Percentiles rank a stretch among this genome's conserved stretches.
Conservation (phyloP, 1,139 yeast species). For the Candida mesenterica region DNA sequence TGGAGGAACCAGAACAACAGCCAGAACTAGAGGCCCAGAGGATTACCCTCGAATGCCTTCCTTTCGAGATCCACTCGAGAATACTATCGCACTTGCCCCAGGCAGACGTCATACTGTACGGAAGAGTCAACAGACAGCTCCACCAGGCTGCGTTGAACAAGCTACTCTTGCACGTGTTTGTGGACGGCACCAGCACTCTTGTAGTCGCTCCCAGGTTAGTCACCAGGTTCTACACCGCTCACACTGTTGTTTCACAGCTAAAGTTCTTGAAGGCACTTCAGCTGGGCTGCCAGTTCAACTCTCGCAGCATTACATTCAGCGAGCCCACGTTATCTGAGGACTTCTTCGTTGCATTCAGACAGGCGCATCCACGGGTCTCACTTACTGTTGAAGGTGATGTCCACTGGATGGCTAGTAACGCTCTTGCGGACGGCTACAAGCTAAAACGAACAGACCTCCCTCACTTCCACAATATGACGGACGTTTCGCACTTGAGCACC, state of each 20-base stretch:
- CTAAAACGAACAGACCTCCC: not conserved
- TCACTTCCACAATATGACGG: not conserved
- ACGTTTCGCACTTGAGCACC: not conserved
- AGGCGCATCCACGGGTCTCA: not conserved
- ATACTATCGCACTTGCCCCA: not conserved
- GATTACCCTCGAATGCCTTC: not conserved
- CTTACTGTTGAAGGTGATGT: constrained; percentile 1
- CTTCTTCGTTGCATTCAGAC: not conserved
- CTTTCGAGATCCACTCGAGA: not conserved
- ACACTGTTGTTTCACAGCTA: not conserved
- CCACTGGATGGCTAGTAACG: not conserved
- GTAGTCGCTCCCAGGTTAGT: not conserved
- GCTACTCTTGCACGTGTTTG: not conserved
- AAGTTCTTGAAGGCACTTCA: not conserved
- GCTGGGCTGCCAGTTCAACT: not conserved
- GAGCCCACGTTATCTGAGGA: not conserved
- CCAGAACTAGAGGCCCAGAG: too few relatives aligned
- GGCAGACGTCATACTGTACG: constrained; percentile 1
- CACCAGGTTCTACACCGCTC: not conserved
- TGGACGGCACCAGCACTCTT: not conserved
- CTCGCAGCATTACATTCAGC: not conserved
- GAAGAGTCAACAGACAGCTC: not conserved
- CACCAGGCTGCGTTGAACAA: not conserved
- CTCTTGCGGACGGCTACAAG: not conserved
- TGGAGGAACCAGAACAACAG: too few relatives aligned